These are phyloP conservation scores for Didymosphaeria variabile DNA, from an alignment of 2,329 filamentous ascomycete species.

Conservation along the genomic window DNA sequence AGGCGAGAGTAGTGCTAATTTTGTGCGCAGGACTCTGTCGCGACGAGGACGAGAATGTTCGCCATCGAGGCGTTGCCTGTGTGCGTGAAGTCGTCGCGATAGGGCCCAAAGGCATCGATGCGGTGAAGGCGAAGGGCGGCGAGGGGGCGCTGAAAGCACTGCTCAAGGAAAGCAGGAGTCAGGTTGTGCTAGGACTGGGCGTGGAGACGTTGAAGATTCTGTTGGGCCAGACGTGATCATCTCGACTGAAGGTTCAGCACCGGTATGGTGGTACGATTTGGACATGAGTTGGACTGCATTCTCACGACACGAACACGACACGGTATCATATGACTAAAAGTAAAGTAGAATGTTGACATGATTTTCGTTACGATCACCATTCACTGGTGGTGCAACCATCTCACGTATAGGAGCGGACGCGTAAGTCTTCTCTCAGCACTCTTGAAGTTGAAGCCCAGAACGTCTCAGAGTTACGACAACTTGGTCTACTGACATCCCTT, in stretches of 20 bases:
- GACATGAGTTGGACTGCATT: neutral
- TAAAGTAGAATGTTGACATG: no score
- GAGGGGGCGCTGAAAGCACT: conserved; percentile 74
- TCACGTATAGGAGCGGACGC: no score
- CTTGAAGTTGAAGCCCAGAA: no score
- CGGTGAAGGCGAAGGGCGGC: conserved; percentile 65
- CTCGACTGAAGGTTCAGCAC: neutral
- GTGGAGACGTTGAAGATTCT: conserved; percentile 77
- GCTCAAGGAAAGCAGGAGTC: conserved; percentile 72
- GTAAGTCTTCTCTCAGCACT: no score
- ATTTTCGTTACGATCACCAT: no score
- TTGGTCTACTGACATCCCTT: no score
- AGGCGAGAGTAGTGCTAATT: neutral
- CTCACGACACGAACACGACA: neutral
- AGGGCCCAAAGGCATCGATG: conserved; percentile 57
- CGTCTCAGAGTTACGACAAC: no score
- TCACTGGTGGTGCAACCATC: no score
- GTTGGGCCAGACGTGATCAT: conserved; percentile 46
- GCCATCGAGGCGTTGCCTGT: conserved; percentile 77
- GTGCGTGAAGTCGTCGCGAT: conserved; percentile 77
- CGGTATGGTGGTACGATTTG: neutral
- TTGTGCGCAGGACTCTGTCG: conserved; percentile 68
- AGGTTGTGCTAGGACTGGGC: conserved; percentile 74
- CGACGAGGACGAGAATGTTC: conserved; percentile 73
- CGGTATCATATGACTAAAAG: neutral